Conservation (phyloP, 805 yeast species). For the Wickerhamiella australiensis region DNA sequence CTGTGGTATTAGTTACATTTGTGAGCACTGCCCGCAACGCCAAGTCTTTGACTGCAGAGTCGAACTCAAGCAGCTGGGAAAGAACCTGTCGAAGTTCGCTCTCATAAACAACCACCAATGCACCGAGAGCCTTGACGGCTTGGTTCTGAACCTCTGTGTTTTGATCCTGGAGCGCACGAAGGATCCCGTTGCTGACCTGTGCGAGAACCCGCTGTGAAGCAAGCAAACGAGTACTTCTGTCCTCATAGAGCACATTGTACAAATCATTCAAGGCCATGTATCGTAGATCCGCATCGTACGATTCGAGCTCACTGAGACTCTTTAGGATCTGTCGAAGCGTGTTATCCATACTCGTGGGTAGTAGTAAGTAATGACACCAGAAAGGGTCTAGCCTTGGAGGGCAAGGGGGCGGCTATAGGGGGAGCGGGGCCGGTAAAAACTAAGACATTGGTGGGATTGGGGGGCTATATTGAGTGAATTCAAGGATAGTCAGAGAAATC, state of each 20-base stretch:
- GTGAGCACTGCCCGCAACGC: conserved; percentile 28
- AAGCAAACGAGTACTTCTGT: conserved; percentile 25
- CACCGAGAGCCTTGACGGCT: conserved; percentile 48
- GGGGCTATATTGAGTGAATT: too few relatives aligned
- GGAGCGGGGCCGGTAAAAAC: too few relatives aligned
- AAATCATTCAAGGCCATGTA: conserved; percentile 78
- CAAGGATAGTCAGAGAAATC: too few relatives aligned
- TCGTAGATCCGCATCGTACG: conserved; percentile 60
- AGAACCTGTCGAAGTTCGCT: conserved; percentile 18
- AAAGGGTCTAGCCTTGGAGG: too few relatives aligned
- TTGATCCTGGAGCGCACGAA: conserved; percentile 5
- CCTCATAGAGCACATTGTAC: conserved; percentile 31
- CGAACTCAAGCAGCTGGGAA: conserved; percentile 11
- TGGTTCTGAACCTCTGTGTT: conserved; percentile 49
- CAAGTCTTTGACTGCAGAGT: conserved; percentile 16
- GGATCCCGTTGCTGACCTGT: conserved; percentile 6
- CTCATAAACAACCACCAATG: conserved; percentile 28
- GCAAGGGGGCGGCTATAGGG: too few relatives aligned
- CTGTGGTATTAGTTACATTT: conserved; percentile 20
- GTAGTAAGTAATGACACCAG: neutral
- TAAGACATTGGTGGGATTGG: too few relatives aligned
- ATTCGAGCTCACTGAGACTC: conserved; percentile 19
- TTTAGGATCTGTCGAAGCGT: neutral
- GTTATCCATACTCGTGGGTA: conserved; percentile 1
- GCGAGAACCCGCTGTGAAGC: conserved; percentile 28